Percentiles rank a stretch among this genome's conserved stretches.
Conservation (phyloP, 768 basidiomycete genomes). For the Panus rudis region DNA sequence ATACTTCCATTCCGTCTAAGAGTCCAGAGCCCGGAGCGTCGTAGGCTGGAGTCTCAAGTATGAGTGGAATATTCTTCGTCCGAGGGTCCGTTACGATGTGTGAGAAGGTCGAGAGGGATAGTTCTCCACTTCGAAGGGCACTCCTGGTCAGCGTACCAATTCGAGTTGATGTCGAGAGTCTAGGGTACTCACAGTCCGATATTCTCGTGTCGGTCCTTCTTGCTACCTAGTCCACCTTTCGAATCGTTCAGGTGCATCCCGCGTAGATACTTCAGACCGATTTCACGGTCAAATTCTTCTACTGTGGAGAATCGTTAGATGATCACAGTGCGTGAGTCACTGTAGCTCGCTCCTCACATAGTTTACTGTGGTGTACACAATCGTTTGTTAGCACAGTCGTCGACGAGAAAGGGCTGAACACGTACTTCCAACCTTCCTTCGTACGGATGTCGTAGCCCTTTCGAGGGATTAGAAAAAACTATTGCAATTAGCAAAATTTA, state of each 20-base stretch:
- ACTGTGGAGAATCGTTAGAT: constrained; percentile 45
- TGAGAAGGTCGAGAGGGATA: constrained; percentile 56
- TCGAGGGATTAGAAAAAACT: neutral
- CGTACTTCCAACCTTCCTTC: constrained; percentile 65
- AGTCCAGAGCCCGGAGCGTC: constrained; percentile 29
- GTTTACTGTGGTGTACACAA: too few relatives aligned
- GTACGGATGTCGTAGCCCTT: constrained; percentile 81
- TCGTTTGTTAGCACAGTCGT: neutral
- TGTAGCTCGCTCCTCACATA: neutral
- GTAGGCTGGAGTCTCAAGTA: constrained; percentile 75
- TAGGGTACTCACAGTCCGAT: constrained; percentile 60
- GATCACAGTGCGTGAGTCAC: neutral
- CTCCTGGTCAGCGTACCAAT: neutral
- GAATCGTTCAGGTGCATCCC: constrained; percentile 88
- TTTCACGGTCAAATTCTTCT: constrained; percentile 52
- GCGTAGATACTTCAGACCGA: constrained; percentile 67
- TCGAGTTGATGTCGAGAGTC: neutral
- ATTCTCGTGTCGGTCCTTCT: constrained; percentile 78
- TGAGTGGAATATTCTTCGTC: constrained; percentile 63
- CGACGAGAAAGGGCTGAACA: constrained; percentile 17
- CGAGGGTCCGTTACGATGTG: constrained; percentile 65
- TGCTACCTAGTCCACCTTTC: constrained; percentile 54
- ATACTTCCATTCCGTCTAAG: constrained; percentile 43
- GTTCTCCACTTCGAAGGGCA: constrained; percentile 50
- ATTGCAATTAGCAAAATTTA: neutral